Base-by-base conservation (phyloP, 2,329 filamentous ascomycete genomes). In the Colletotrichum phormii region DNA sequence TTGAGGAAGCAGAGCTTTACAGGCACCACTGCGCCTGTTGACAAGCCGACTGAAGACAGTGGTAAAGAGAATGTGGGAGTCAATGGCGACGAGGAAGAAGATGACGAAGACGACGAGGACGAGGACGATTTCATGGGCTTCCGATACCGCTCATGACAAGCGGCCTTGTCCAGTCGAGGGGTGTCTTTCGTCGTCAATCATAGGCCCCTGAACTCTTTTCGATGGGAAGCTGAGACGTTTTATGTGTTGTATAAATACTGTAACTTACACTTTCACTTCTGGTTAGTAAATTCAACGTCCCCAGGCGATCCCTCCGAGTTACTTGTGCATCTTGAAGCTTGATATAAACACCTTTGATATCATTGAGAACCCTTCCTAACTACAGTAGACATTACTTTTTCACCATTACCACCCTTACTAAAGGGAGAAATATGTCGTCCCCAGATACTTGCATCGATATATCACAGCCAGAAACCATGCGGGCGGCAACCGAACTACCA, bases 101-200 rank as follows among this genome's bases (percentile, higher is more conserved):
- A 82, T 0, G 84, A 85, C 1, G 84, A 84, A 3, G 84, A 85
- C 0, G 85, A 87, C 2, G 86, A 88, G 0, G 86, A 86, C 2
- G 86, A 88, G 2, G 88, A 89, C 5, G 85, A 86, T 0, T 93
- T 91, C 82, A 89, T 89, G 71, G 89, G 86, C 1, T 92, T 92
- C 75, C 81, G 88, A 37, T 89, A 90, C 75, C 81, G 81, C 8
- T 53, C 79, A 77, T 37, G 77, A 75, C 64, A 65, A 46, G 42
- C 11, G 9, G 63, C 53, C 22, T 33, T 18, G 13, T 5, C 11
- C 9, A 42, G 37, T 42, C 1, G 15, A 42, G 37, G 13, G 11
- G 15, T 31, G n/a, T 5, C 12, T 26, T 9, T 26, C 4, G 31
- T 3, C 59, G 12, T 18, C n/a, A 9, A 18, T 46, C 26, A 29